Evolutionary conservation across 805 yeast species (phyloP).

Genomic region (Suhomyces tanzawaensis): DNA sequence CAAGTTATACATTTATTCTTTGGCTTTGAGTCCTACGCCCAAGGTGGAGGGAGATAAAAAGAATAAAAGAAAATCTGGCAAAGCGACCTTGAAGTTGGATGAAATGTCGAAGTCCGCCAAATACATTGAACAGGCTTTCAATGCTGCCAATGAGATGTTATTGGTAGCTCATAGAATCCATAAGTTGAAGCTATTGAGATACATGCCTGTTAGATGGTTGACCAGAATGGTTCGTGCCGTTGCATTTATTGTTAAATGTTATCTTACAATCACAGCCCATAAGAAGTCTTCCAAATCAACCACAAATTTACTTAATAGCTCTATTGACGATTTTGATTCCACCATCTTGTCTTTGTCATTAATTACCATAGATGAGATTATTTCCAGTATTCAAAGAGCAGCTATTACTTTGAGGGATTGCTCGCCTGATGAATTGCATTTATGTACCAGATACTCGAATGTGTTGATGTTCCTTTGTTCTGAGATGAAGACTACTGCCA

Average conservation of each 20-base stretch:
- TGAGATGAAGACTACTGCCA: constrained; percentile 58
- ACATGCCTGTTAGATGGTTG: constrained; percentile 92
- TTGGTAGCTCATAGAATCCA: constrained; percentile 70
- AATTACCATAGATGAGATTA: constrained; percentile 69
- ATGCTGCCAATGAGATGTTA: constrained; percentile 78
- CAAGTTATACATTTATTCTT: constrained; percentile 76
- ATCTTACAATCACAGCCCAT: constrained; percentile 59
- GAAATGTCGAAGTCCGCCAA: constrained; percentile 71
- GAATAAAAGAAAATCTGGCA: constrained; percentile 15
- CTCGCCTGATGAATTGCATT: constrained; percentile 84
- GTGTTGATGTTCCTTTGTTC: constrained; percentile 73
- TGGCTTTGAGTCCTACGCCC: constrained; percentile 59
- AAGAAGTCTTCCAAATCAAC: constrained; percentile 25
- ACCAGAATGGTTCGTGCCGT: constrained; percentile 83
- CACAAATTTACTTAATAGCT: constrained; percentile 3
- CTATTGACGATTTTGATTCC: constrained; percentile 37
- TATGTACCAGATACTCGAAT: constrained; percentile 76
- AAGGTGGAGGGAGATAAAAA: constrained; percentile 17
- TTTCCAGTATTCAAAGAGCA: constrained; percentile 63
- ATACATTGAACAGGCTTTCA: constrained; percentile 78
- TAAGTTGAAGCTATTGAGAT: constrained; percentile 57
- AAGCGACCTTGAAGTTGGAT: constrained; percentile 50
- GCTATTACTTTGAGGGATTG: constrained; percentile 77
- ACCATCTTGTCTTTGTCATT: constrained; percentile 58
- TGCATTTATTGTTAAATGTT: constrained; percentile 85